phyloP scores from a whole-genome alignment of 2,329 filamentous ascomycete species.

The Talaromyces sp. region DNA sequence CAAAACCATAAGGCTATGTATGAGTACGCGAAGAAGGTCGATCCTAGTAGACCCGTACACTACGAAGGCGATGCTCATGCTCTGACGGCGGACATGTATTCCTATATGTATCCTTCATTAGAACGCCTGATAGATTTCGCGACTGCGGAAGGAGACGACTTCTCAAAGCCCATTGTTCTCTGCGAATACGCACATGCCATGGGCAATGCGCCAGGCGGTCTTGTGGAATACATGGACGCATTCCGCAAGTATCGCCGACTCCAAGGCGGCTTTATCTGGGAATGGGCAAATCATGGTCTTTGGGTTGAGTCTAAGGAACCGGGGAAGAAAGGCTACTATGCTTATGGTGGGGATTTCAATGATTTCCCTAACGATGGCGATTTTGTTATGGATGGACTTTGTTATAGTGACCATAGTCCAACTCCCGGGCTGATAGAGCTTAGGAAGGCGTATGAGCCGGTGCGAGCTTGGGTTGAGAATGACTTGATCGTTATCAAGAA shows the following conservation, averaged over 20 bases:
- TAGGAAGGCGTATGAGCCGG: slow-evolving; percentile 57
- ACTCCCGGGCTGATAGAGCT: slow-evolving; percentile 55
- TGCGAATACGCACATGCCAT: slow-evolving; percentile 62
- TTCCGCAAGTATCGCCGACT: slow-evolving; percentile 61
- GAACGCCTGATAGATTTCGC: neutral
- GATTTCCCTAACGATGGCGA: slow-evolving; percentile 58
- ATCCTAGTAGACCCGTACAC: slow-evolving; percentile 60
- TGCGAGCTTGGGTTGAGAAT: slow-evolving; percentile 27
- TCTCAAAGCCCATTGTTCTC: slow-evolving; percentile 40
- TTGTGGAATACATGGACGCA: slow-evolving; percentile 64
- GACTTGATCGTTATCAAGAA: slow-evolving; percentile 34
- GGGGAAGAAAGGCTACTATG: slow-evolving; percentile 48
- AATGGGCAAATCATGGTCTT: slow-evolving; percentile 62
- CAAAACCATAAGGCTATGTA: slow-evolving; percentile 67
- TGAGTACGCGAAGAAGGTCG: slow-evolving; percentile 56
- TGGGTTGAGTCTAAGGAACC: slow-evolving; percentile 32
- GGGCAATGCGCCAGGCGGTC: slow-evolving; percentile 69
- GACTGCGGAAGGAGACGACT: slow-evolving; percentile 41
- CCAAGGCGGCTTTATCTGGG: slow-evolving; percentile 65
- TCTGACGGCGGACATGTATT: slow-evolving; percentile 62
- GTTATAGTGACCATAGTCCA: slow-evolving; percentile 50
- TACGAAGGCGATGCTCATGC: slow-evolving; percentile 65
- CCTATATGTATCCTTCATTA: slow-evolving; percentile 23
- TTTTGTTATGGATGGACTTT: slow-evolving; percentile 61
- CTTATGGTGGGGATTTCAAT: slow-evolving; percentile 60